A percentile compares a stretch with the other conserved stretches of the same genome.
Evolutionary conservation across 78 protist species (phyloP).

Genomic region (Speleostelium caveatum): DNA sequence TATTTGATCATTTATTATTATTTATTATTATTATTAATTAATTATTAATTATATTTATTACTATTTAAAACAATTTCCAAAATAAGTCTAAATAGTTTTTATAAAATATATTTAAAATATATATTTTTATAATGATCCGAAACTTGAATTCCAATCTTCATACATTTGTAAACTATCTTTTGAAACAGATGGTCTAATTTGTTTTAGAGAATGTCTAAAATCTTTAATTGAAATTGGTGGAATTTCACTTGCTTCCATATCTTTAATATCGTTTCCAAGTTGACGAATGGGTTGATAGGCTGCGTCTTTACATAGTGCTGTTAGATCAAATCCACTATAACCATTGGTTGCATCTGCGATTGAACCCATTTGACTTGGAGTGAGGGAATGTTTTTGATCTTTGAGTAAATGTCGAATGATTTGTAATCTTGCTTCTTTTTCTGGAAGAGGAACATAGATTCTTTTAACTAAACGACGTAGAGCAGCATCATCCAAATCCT

Average conservation of each 20-base stretch:
- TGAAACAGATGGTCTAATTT: constrained; percentile 74
- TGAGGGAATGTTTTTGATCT: constrained; percentile 34
- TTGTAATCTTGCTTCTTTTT: constrained; percentile 73
- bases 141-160: constrained; percentile 78
- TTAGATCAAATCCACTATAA: constrained; percentile 89
- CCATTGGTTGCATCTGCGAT: constrained; percentile 65
- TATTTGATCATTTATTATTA: no score
- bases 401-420: constrained; percentile 32
- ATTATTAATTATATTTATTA: no score
- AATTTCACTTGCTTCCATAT: constrained; percentile 19
- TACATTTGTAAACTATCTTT: constrained; percentile 27
- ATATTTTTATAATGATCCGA: constrained; percentile 47
- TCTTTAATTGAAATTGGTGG: constrained; percentile 46
- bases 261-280: constrained; percentile 54
- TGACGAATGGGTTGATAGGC: constrained; percentile 93
- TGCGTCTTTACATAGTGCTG: constrained; percentile 88
- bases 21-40: no score
- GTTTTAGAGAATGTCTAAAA: constrained; percentile 37
- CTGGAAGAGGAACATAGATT: constrained; percentile 93
- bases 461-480: constrained; percentile 87
- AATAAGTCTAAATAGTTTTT: no score
- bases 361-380: constrained; percentile 8
- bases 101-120: not conserved
- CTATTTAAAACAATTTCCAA: no score
- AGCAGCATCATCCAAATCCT: constrained; percentile 97